Evolutionary conservation across 2,329 filamentous ascomycete species (phyloP), one percentile per base, ranked within the genome.

Genomic region (Triangularia verruculosa): DNA sequence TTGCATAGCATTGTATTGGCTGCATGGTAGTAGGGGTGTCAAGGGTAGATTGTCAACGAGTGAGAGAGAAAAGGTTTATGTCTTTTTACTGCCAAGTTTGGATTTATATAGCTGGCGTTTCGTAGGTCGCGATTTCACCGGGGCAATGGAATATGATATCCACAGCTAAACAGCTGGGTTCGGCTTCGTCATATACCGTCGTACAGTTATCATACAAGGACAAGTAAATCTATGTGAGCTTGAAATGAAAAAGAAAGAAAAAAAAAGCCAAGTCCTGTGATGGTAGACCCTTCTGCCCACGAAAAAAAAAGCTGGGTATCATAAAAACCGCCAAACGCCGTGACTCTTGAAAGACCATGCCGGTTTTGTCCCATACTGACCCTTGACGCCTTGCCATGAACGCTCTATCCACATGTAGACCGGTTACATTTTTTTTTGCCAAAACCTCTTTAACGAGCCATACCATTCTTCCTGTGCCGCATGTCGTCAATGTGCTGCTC

Each of bases 401-500:
- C 39, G n/a, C 39, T 47, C n/a, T 22, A 47, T 47, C 39, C 39
- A n/a, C 39, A 47, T 6, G 2, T 20, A 20, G 11, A 8, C 39
- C 39, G 39, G n/a, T 39, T n/a, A n/a, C n/a, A n/a, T 24, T 27
- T 39, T 7, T 6, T 27, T 51, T 1, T 22, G 1, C 24, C 22
- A n/a, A n/a, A 55, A 17, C 27, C 43, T n/a, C 15, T 34, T n/a
- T 66, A 66, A 34, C 56, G 57, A 24, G 43, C 59, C 32, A 67
- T 27, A 1, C 69, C 68, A 57, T 70, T 66, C 61, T 62, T 73
- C 51, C 69, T 68, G 59, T 66, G 66, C 53, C 69, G 68, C 57
- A 71, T 61, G 11, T 67, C 58, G 53, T 76, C 73, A 8, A 72
- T 67, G 4, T 64, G 27, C 34, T 69, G 68, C 22, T 74, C 72